phyloP scores from a whole-genome alignment of 1,139 yeast genomes.

The Geotrichum reessii region DNA sequence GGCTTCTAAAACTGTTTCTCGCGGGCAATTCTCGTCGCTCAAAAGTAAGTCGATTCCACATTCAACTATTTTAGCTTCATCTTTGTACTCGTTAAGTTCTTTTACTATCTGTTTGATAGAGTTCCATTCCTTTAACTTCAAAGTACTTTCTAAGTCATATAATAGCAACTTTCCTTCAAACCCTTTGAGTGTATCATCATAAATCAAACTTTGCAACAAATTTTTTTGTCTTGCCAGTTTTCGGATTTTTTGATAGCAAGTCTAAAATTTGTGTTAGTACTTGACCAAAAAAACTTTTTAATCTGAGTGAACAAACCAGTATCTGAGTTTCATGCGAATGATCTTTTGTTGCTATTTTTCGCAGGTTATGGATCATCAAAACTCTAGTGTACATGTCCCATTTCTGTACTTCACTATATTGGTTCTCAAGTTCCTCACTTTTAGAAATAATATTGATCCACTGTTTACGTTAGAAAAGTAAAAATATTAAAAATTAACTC shows the following conservation, averaged over 20 bases:
- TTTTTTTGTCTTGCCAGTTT: slow-evolving; percentile 4
- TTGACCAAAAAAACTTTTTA: neutral
- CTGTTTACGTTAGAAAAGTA: too few species aligned
- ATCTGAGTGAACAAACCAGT: neutral
- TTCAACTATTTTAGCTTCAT: neutral
- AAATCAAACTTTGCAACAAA: neutral
- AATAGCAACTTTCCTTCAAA: slow-evolving; percentile 15
- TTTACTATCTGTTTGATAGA: slow-evolving; percentile 6
- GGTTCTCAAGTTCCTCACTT: neutral
- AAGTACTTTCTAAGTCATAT: slow-evolving; percentile 17
- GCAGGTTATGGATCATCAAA: slow-evolving; percentile 9
- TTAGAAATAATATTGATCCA: slow-evolving; percentile 12
- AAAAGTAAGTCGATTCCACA: slow-evolving; percentile 18
- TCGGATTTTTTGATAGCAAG: slow-evolving; percentile 6
- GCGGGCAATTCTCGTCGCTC: slow-evolving; percentile 11
- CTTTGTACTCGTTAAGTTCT: slow-evolving; percentile 3
- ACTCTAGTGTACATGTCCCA: slow-evolving; percentile 11
- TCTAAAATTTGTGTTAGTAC: too few species aligned
- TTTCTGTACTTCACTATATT: slow-evolving; percentile 6
- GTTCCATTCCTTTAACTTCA: slow-evolving; percentile 14
- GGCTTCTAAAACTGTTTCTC: slow-evolving; percentile 11
- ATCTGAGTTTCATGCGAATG: neutral
- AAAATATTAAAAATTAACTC: neutral
- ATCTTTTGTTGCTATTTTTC: neutral
- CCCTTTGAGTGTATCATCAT: neutral